These are phyloP conservation scores for Kwoniella shandongensis DNA, from an alignment of 768 basidiomycete species.

Conservation along the genomic window DNA sequence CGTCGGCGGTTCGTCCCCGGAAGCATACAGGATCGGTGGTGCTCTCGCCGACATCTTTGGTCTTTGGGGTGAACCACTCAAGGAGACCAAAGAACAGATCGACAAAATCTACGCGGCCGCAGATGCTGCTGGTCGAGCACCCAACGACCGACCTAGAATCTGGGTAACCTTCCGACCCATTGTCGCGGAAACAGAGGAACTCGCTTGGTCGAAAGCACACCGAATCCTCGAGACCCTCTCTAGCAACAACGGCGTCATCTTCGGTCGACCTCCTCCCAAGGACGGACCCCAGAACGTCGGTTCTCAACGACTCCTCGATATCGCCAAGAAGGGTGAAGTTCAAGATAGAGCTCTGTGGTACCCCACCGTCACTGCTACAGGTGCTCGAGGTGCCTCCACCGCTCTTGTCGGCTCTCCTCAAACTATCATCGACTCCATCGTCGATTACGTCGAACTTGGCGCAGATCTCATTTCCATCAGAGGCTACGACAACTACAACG, in stretches of 20 bases:
- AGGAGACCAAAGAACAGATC: slow-evolving; percentile 45
- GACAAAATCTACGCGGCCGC: slow-evolving; percentile 39
- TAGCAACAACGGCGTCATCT: neutral
- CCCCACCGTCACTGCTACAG: slow-evolving; percentile 38
- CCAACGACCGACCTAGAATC: slow-evolving; percentile 34
- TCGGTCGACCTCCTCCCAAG: neutral
- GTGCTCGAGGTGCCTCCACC: slow-evolving; percentile 35
- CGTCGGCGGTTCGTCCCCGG: slow-evolving; percentile 36
- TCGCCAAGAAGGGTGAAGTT: slow-evolving; percentile 34
- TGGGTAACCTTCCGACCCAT: slow-evolving; percentile 46
- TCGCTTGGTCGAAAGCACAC: slow-evolving; percentile 39
- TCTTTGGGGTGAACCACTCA: slow-evolving; percentile 42
- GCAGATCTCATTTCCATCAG: slow-evolving; percentile 35
- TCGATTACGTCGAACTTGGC: slow-evolving; percentile 39
- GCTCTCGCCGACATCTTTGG: slow-evolving; percentile 41
- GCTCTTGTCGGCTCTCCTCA: slow-evolving; percentile 36
- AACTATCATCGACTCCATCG: slow-evolving; percentile 38
- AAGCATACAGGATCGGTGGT: slow-evolving; percentile 39
- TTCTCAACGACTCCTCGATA: slow-evolving; percentile 39
- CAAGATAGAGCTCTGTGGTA: slow-evolving; percentile 42
- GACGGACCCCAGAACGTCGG: slow-evolving; percentile 34
- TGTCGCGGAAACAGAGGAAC: slow-evolving; percentile 37
- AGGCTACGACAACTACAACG: slow-evolving; percentile 40
- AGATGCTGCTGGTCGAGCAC: slow-evolving; percentile 32
- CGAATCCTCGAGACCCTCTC: slow-evolving; percentile 22